Evolutionary conservation across 495 filamentous ascomycete genomes (phyloP).

Genomic region (Durotheca rogersii): DNA sequence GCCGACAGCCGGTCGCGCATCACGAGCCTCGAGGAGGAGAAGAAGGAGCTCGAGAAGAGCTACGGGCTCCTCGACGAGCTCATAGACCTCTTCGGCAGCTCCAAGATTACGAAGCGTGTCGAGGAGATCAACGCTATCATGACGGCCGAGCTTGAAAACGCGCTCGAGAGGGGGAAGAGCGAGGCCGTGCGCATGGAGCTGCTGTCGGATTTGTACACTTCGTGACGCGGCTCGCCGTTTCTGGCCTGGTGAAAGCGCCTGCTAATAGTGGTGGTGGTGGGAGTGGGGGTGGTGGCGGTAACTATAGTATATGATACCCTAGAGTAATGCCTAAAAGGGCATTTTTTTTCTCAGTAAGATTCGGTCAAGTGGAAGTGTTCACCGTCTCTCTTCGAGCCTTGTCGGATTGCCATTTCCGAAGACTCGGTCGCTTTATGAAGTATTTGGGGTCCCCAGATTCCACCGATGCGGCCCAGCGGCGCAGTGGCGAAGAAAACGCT

Average conservation of each 20-base stretch:
- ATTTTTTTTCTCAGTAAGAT: not conserved
- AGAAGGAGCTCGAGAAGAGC: conserved; percentile 8
- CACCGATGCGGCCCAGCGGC: too few species aligned
- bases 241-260: not conserved
- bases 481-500: too few species aligned
- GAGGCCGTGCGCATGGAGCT: conserved; percentile 21
- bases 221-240: conserved; percentile 10
- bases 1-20: conserved; percentile 14
- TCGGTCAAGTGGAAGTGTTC: not conserved
- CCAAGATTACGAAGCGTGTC: conserved; percentile 15
- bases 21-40: conserved; percentile 22
- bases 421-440: not conserved
- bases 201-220: conserved; percentile 20
- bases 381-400: not conserved
- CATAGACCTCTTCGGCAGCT: conserved; percentile 9
- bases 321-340: not conserved
- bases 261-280: conserved; percentile 4
- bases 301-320: conserved; percentile 26
- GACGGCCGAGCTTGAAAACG: conserved; percentile 17
- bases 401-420: conserved; percentile 5
- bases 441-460: too few species aligned
- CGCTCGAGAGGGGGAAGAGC: conserved; percentile 22
- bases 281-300: too few species aligned
- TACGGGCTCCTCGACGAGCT: conserved; percentile 14
- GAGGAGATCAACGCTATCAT: conserved; percentile 27